Conservation (phyloP, 345 rosid species). For the Cardamine chenopodiifolia region DNA sequence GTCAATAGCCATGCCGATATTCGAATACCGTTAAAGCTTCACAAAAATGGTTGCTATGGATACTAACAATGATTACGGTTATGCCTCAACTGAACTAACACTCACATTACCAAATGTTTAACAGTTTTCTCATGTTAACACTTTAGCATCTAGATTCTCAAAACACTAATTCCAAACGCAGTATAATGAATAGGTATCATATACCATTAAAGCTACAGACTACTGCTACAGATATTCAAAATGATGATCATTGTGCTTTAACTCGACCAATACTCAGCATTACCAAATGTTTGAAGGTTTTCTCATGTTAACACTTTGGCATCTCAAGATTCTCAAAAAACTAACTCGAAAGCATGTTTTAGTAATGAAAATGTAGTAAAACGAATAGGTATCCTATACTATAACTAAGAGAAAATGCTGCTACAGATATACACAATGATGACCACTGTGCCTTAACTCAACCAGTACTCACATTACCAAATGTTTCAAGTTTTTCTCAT, state of each 20-base stretch:
- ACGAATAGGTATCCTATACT: too few relatives aligned
- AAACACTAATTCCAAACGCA: neutral
- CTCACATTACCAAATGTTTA: conserved; percentile 5
- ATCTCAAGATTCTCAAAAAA: neutral
- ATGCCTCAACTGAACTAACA: neutral
- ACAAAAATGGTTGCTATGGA: neutral
- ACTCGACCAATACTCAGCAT: conserved; percentile 6
- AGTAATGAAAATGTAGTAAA: neutral
- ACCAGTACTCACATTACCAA: neutral
- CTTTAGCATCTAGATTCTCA: conserved; percentile 1
- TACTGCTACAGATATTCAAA: neutral
- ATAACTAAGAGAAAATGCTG: neutral
- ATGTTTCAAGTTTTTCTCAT: conserved; percentile 6
- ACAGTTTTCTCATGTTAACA: conserved; percentile 9
- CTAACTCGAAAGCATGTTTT: neutral
- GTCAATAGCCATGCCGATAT: neutral
- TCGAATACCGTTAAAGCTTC: neutral
- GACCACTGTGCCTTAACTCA: neutral
- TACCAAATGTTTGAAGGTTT: neutral
- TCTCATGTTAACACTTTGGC: conserved; percentile 12
- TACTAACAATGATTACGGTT: neutral
- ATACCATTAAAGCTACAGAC: neutral
- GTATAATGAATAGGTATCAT: neutral
- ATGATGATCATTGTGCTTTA: neutral
- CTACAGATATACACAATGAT: neutral